Base-by-base conservation (phyloP, 768 basidiomycete species). In the Mycena filopes region DNA sequence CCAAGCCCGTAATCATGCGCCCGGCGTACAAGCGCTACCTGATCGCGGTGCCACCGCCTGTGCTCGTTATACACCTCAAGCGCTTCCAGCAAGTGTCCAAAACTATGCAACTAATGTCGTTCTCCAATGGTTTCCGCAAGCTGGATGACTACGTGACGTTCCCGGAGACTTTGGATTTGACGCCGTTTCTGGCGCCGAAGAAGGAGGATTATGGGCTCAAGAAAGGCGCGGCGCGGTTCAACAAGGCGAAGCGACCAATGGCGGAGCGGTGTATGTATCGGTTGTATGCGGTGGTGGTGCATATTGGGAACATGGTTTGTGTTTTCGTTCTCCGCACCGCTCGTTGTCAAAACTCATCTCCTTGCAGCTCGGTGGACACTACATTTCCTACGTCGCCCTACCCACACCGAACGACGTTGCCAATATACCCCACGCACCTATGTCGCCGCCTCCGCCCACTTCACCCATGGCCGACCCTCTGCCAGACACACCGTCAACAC, bases 11-110 rank as follows among this genome's bases (percentile, higher is more conserved):
- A 53, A 83, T 97, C 49, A 84, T 92, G 78, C 88, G 94, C 2
- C 84, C 93, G 1, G 94, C 95, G 5, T 95, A 94, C 80, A 99
- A 99, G 78, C 92, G 96, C 15, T 99, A 98, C 77, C 89, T 99
- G 63, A 93, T 99, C 75, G 87, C 90, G 18, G 84, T 83, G 0
- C 89, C 92, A 2, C 96, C 96, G 0, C 94, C 95, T 0, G 85
- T 98, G 33, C 87, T 98, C 60, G 93, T 96, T 54, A 86, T 98
- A 63, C 96, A 98, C 71, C 85, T 98, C 53, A 98, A 98, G 80
- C 87, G 96, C 48, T 99, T 99, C 79, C 94, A 97, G 77, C 95
- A 97, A 73, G 83, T 90, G 10, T 81, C 83, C 42, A 91, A 90
- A 78, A 82, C 86, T 6, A 77, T 87, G 36, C 36, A 36, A 15